Conservation (phyloP, 1,139 yeast genomes). For the Pichiaceae sp. region DNA sequence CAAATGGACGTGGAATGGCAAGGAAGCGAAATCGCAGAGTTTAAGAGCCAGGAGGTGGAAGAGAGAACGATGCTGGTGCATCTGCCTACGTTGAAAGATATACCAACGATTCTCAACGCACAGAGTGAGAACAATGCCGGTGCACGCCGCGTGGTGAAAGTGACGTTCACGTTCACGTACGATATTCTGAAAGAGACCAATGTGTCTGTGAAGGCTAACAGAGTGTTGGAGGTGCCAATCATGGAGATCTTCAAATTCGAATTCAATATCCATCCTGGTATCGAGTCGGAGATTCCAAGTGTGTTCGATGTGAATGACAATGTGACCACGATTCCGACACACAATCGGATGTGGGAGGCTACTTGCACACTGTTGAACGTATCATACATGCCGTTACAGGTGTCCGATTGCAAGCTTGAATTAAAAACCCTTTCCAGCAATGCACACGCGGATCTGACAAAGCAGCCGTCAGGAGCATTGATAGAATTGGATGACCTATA, state of each 20-base stretch:
- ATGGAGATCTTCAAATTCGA: slow-evolving; percentile 30
- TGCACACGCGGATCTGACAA: slow-evolving; percentile 5
- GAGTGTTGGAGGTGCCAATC: slow-evolving; percentile 26
- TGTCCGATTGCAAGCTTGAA: slow-evolving; percentile 3
- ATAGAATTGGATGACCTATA: neutral
- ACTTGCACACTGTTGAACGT: slow-evolving; percentile 19
- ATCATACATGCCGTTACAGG: slow-evolving; percentile 6
- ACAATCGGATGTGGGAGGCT: slow-evolving; percentile 40
- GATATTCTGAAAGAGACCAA: slow-evolving; percentile 22
- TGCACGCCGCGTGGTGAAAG: slow-evolving; percentile 4
- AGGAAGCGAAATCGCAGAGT: slow-evolving; percentile 5
- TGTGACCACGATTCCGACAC: slow-evolving; percentile 31
- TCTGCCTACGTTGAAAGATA: slow-evolving; percentile 23
- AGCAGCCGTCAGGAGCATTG: neutral
- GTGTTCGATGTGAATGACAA: slow-evolving; percentile 26
- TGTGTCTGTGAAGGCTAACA: slow-evolving; percentile 27
- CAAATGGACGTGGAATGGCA: slow-evolving; percentile 11
- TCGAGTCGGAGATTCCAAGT: slow-evolving; percentile 33
- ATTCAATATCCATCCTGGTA: slow-evolving; percentile 32
- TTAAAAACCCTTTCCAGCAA: slow-evolving; percentile 7
- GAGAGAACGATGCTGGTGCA: slow-evolving; percentile 20
- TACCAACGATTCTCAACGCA: slow-evolving; percentile 4
- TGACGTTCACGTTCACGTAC: slow-evolving; percentile 13
- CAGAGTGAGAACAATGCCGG: neutral
- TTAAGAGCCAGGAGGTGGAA: slow-evolving; percentile 9